Evolutionary conservation across 495 filamentous ascomycete species (phyloP).

Genomic region (Penicillium bovifimosum): DNA sequence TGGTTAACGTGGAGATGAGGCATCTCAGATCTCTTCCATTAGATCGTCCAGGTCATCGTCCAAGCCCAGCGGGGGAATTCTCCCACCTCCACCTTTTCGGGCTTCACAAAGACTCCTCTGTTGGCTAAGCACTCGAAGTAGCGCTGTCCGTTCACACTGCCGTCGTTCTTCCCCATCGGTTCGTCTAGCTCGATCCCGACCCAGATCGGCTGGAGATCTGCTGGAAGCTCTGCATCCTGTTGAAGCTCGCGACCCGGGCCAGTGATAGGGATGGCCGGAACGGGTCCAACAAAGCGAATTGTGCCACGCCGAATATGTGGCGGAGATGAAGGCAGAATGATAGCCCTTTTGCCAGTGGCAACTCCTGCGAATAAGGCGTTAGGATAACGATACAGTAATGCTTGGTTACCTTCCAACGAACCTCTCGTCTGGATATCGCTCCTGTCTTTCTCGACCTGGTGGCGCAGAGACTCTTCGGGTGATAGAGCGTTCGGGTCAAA

Average conservation of each 20-base stretch:
- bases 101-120: constrained; percentile 79
- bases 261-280: constrained; percentile 68
- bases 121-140: constrained; percentile 73
- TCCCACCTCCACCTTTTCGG: constrained; percentile 84
- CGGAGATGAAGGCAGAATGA: constrained; percentile 40
- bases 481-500: constrained; percentile 82
- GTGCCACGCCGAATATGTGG: constrained; percentile 72
- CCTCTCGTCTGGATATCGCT: constrained; percentile 54
- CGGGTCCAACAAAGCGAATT: constrained; percentile 74
- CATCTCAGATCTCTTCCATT: constrained; percentile 74
- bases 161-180: constrained; percentile 86
- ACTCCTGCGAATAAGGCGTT: constrained; percentile 23
- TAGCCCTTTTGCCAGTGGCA: constrained; percentile 30
- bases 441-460: constrained; percentile 60
- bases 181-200: constrained; percentile 81
- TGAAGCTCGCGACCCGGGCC: constrained; percentile 28
- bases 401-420: constrained; percentile 36
- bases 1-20: too few species aligned
- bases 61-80: constrained; percentile 62
- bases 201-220: constrained; percentile 60
- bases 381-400: constrained; percentile 1
- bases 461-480: constrained; percentile 51
- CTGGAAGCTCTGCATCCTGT: constrained; percentile 13
- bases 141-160: constrained; percentile 65
- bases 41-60: constrained; percentile 62